Evolutionary conservation across 2,329 filamentous ascomycete species (phyloP), one percentile per base, ranked within the genome.

Genomic region (Cercospora zeina): DNA sequence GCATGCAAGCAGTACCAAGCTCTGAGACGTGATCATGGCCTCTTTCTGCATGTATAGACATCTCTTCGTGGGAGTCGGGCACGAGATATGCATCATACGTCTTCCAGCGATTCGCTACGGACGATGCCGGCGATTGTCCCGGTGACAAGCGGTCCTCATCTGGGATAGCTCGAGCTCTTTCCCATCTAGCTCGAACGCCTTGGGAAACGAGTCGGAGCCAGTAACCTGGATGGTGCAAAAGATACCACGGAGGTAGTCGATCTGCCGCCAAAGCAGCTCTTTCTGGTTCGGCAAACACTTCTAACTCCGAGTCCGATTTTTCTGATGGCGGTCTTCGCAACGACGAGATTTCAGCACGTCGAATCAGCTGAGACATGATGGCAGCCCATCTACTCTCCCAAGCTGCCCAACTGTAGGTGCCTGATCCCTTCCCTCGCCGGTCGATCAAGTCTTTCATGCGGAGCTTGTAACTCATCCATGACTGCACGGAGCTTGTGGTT

Each of bases 391-490:
- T 84, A 42, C 90, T 87, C 77, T 96, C 89, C 93, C 93, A 99
- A 1, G 93, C 93, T 71, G 91, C 85, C 90, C 93, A 97, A 5
- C 91, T 91, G 74, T 97, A 97, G 67, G 91, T 96, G 33, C 87
- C 85, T 2, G 90, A 92, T 0, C 93, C 93, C 69, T 90, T 90
- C 3, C 92, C 93, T 68, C 89, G 87, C 16, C 90, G 84, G 71
- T 96, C 91, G 14, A 97, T 81, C 57, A 97, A 85, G 69, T 91
- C 89, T 59, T 82, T 83, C 66, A 93, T 87, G 60, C 88, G 85
- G 59, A 87, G 83, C 64, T 88, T 86, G 75, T 97, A 96, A 37
- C 80, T 81, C 62, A 88, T 82, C 93, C 93, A 97, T 59, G 87
- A 85, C 59, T 90, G 86, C 6, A 90, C 89, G 2, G 93, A 93